These are phyloP conservation scores for Ogataea trehalophila DNA, from an alignment of 805 yeast species.

Conservation along the genomic window DNA sequence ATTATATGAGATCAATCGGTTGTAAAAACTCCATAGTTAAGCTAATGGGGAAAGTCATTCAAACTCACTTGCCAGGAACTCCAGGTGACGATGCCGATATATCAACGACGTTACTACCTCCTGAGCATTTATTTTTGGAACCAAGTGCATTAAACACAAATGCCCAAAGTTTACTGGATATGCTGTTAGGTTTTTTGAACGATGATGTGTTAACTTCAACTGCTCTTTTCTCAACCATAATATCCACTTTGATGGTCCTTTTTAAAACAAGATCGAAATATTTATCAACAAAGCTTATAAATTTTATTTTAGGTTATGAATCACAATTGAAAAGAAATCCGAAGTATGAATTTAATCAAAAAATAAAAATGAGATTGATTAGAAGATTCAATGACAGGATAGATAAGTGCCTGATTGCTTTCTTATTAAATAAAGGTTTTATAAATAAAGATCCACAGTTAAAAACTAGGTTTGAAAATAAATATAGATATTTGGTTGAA, in stretches of 20 bases:
- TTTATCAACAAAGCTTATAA: constrained; percentile 48
- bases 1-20: constrained; percentile 47
- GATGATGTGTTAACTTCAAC: constrained; percentile 52
- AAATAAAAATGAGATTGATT: constrained; percentile 26
- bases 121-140: constrained; percentile 63
- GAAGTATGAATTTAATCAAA: constrained; percentile 34
- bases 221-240: constrained; percentile 59
- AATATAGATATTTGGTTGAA: constrained; percentile 28
- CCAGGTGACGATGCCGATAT: constrained; percentile 6
- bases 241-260: constrained; percentile 59
- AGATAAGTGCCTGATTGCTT: constrained; percentile 29
- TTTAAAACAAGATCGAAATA: constrained; percentile 63
- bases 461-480: constrained; percentile 30
- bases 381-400: constrained; percentile 33
- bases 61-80: constrained; percentile 42
- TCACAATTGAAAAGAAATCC: constrained; percentile 52
- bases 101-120: constrained; percentile 43
- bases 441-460: constrained; percentile 28
- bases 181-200: constrained; percentile 50
- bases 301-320: constrained; percentile 57
- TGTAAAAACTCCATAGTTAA: constrained; percentile 67
- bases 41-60: constrained; percentile 57
- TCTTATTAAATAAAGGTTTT: constrained; percentile 30
- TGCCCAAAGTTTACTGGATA: constrained; percentile 63
- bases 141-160: constrained; percentile 55